Conservation (phyloP, 1,139 yeast genomes). For the Arxiozyma slooffiae region DNA sequence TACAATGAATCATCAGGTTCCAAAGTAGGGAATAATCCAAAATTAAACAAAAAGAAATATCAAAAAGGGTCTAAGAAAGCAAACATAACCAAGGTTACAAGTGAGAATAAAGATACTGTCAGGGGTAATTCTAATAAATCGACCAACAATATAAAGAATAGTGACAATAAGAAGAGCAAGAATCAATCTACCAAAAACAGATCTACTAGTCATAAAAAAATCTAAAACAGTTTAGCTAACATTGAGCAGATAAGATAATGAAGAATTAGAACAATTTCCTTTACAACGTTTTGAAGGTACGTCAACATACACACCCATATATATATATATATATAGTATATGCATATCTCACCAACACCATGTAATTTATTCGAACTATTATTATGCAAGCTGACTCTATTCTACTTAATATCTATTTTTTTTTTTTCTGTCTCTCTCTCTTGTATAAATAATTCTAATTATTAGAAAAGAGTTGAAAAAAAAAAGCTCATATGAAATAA, state of each 20-base stretch:
- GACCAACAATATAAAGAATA: too few species aligned
- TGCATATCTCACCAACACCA: neutral
- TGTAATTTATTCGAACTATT: too few species aligned
- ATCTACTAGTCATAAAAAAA: neutral
- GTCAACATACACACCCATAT: neutral
- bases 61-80: slow-evolving; percentile 1
- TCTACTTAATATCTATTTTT: too few species aligned
- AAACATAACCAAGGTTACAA: neutral
- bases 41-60: slow-evolving; percentile 3
- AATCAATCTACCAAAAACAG: neutral
- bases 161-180: neutral
- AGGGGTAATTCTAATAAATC: neutral
- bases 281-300: too few species aligned
- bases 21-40: neutral
- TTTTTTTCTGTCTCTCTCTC: neutral
- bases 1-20: neutral
- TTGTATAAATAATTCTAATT: too few species aligned
- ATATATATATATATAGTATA: too few species aligned
- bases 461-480: neutral
- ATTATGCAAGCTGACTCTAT: too few species aligned
- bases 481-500: too few species aligned
- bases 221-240: too few species aligned
- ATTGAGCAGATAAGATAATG: neutral
- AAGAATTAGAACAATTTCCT: neutral
- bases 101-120: neutral